Percentiles rank a stretch among this genome's conserved stretches.
Evolutionary conservation across 345 rosid genomes (phyloP).

Genomic region (Jatropha curcas): DNA sequence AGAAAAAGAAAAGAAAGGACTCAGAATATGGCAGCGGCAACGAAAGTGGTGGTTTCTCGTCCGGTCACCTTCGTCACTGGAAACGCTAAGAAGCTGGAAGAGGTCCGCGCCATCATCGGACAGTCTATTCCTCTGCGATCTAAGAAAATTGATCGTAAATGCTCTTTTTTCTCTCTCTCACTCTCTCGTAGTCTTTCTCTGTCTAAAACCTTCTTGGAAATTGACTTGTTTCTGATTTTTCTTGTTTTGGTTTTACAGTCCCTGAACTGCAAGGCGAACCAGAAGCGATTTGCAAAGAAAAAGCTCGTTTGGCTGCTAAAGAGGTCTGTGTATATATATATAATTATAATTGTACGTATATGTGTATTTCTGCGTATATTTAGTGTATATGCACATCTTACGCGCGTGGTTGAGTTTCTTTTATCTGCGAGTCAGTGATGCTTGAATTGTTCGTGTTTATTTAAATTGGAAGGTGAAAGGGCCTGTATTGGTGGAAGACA

Average conservation of each 20-base stretch:
- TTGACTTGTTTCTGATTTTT: background rate
- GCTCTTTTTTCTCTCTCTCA: slow-evolving; percentile 7
- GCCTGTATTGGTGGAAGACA: slow-evolving; percentile 94
- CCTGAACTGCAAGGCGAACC: slow-evolving; percentile 98
- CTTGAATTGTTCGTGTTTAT: background rate
- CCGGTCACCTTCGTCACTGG: slow-evolving; percentile 97
- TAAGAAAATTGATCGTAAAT: slow-evolving; percentile 74
- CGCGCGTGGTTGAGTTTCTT: background rate
- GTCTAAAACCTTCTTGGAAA: background rate
- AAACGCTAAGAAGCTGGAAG: slow-evolving; percentile 92
- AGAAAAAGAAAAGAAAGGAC: slow-evolving; percentile 20
- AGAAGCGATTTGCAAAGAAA: slow-evolving; percentile 79
- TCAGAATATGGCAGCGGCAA: slow-evolving; percentile 46
- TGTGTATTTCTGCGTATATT: background rate
- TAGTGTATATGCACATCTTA: background rate
- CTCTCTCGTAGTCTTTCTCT: slow-evolving; percentile 1
- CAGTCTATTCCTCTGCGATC: slow-evolving; percentile 80
- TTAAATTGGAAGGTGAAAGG: slow-evolving; percentile 66
- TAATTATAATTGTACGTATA: too few relatives aligned
- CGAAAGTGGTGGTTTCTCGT: slow-evolving; percentile 41
- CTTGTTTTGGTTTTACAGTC: slow-evolving; percentile 38
- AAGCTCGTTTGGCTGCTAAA: slow-evolving; percentile 88
- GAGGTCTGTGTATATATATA: slow-evolving; percentile 44
- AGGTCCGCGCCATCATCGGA: slow-evolving; percentile 85
- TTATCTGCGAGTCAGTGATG: background rate